Conservation (phyloP, 2,329 filamentous ascomycete species). For the Sporothrix globosa region DNA sequence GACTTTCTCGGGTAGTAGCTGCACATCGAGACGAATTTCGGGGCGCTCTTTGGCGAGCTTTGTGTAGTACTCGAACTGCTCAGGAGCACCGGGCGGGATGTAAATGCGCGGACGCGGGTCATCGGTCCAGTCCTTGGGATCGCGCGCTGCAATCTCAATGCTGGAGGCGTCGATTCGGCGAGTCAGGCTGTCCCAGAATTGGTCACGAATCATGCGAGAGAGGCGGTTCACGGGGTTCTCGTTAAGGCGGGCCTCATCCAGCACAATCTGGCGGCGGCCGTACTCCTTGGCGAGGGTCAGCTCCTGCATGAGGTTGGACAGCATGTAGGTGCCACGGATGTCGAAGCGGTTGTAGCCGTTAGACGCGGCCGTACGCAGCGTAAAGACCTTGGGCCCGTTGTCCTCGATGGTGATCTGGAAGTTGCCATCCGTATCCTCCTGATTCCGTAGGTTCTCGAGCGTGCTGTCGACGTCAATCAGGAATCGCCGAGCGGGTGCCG, state of each 20-base stretch:
- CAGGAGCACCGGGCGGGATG: slow-evolving; percentile 78
- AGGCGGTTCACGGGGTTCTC: slow-evolving; percentile 93
- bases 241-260: slow-evolving; percentile 88
- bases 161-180: slow-evolving; percentile 85
- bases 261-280: slow-evolving; percentile 83
- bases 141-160: slow-evolving; percentile 81
- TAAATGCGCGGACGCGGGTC: slow-evolving; percentile 92
- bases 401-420: slow-evolving; percentile 99
- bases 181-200: slow-evolving; percentile 92
- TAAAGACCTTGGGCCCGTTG: slow-evolving; percentile 84
- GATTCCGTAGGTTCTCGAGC: slow-evolving; percentile 73
- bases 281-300: slow-evolving; percentile 89
- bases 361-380: slow-evolving; percentile 81
- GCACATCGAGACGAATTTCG: slow-evolving; percentile 84
- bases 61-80: slow-evolving; percentile 88
- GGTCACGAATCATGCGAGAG: slow-evolving; percentile 80
- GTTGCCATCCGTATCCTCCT: slow-evolving; percentile 92
- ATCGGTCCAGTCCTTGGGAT: slow-evolving; percentile 94
- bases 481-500: slow-evolving; percentile 70
- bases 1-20: slow-evolving; percentile 73
- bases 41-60: slow-evolving; percentile 77
- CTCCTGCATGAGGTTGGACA: slow-evolving; percentile 95
- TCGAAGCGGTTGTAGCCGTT: slow-evolving; percentile 87
- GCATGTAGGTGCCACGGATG: slow-evolving; percentile 93
- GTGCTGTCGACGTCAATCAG: slow-evolving; percentile 85